phyloP scores from a whole-genome alignment of 1,284 basidiomycete genomes.

The Trametes pubescens region DNA sequence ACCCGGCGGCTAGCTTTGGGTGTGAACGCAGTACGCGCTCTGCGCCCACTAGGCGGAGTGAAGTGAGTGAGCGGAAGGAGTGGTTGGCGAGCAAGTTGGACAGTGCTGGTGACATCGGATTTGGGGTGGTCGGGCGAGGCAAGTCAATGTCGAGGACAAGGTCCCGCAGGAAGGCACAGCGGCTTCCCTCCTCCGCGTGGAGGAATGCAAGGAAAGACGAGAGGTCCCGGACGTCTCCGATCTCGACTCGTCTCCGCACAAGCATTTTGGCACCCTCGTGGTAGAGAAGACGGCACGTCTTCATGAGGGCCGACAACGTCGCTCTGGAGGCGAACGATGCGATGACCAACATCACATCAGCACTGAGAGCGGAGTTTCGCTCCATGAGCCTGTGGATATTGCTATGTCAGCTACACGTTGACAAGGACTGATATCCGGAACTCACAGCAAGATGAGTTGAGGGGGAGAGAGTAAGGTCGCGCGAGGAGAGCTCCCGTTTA shows the following conservation, averaged over 20 bases:
- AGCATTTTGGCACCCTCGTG: constrained; percentile 10
- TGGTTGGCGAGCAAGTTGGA: neutral
- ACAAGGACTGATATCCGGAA: neutral
- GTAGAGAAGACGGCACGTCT: constrained; percentile 7
- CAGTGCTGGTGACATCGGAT: neutral
- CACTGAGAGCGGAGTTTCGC: neutral
- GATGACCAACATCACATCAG: constrained; percentile 6
- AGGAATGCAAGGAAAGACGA: constrained; percentile 8
- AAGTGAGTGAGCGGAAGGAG: constrained; percentile 8
- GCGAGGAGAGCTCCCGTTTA: neutral
- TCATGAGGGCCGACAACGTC: constrained; percentile 9
- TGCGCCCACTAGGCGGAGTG: constrained; percentile 5
- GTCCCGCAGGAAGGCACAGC: constrained; percentile 1
- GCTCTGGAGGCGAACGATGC: neutral
- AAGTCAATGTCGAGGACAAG: constrained; percentile 7
- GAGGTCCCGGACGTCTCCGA: constrained; percentile 3
- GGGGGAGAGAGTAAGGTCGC: neutral
- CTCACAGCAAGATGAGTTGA: neutral
- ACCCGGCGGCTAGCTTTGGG: neutral
- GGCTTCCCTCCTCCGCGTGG: constrained; percentile 3
- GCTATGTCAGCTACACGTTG: neutral
- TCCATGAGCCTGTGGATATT: neutral
- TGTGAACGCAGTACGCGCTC: constrained; percentile 1
- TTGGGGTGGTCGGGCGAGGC: neutral
- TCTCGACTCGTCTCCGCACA: constrained; percentile 6